phyloP scores from a whole-genome alignment of 305 asterid species.

The Fraxinus platypoda region DNA sequence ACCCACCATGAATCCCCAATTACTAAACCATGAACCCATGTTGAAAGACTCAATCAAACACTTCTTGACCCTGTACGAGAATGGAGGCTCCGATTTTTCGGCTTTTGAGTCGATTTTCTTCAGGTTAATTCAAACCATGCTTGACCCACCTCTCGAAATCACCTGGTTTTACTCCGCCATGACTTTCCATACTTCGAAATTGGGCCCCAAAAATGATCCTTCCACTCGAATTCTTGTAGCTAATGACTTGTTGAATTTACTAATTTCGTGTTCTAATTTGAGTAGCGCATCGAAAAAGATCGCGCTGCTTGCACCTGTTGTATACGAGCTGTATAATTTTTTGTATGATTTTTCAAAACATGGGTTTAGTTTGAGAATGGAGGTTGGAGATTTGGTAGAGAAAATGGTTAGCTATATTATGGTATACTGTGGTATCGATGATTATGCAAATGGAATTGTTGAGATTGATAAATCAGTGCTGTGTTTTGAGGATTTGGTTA shows the following conservation, averaged over 20 bases:
- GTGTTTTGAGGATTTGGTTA: slow-evolving; percentile 63
- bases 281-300: slow-evolving; percentile 53
- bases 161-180: slow-evolving; percentile 85
- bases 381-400: slow-evolving; percentile 51
- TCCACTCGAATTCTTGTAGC: slow-evolving; percentile 37
- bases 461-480: slow-evolving; percentile 38
- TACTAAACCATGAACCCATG: slow-evolving; percentile 45
- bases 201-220: slow-evolving; percentile 27
- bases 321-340: slow-evolving; percentile 49
- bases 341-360: slow-evolving; percentile 31
- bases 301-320: slow-evolving; percentile 74
- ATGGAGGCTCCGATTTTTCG: slow-evolving; percentile 61
- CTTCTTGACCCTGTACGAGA: slow-evolving; percentile 48
- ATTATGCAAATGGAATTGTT: slow-evolving; percentile 30
- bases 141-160: slow-evolving; percentile 79
- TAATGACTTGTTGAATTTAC: slow-evolving; percentile 62
- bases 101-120: slow-evolving; percentile 70
- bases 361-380: slow-evolving; percentile 36
- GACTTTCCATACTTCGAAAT: slow-evolving; percentile 53
- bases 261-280: slow-evolving; percentile 54
- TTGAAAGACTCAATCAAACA: slow-evolving; percentile 65
- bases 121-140: slow-evolving; percentile 72
- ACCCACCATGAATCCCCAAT: slow-evolving; percentile 34
- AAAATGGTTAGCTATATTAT: slow-evolving; percentile 40
- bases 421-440: slow-evolving; percentile 45